A percentile compares a stretch with the other conserved stretches of the same genome.
phyloP scores from a whole-genome alignment of 257 asterid species.

The Salvia rosmarinus region DNA sequence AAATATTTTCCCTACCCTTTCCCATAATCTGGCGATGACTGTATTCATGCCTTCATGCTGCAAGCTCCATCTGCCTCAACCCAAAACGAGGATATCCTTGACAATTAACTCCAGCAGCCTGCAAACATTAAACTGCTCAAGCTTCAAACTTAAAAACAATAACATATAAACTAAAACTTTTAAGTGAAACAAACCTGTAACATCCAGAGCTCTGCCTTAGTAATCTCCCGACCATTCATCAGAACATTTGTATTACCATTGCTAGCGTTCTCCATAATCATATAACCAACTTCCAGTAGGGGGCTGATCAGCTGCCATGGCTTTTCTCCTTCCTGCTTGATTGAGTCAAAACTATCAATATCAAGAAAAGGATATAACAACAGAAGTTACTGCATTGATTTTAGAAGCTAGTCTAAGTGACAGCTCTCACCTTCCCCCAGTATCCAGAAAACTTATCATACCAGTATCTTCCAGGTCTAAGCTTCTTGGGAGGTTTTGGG shows the following conservation, averaged over 20 bases:
- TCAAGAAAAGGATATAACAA: constrained; percentile 1
- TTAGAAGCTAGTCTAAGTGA: background rate
- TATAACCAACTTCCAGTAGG: constrained; percentile 54
- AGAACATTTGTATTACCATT: constrained; percentile 69
- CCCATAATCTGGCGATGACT: constrained; percentile 78
- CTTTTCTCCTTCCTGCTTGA: constrained; percentile 73
- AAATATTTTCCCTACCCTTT: constrained; percentile 49
- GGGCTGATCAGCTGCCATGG: constrained; percentile 81
- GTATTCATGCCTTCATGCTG: constrained; percentile 67
- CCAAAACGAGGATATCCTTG: constrained; percentile 76
- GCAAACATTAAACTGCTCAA: constrained; percentile 38
- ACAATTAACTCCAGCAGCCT: constrained; percentile 65
- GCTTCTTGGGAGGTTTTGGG: constrained; percentile 77
- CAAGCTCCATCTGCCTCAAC: constrained; percentile 65
- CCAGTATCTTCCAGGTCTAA: constrained; percentile 88
- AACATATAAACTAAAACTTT: background rate
- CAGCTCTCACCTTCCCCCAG: constrained; percentile 89
- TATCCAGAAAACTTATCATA: constrained; percentile 79
- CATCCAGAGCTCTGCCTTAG: constrained; percentile 63
- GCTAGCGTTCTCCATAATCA: constrained; percentile 62
- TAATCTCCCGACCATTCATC: constrained; percentile 73
- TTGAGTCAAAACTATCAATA: constrained; percentile 28
- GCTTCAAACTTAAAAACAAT: constrained; percentile 12
- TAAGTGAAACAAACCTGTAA: constrained; percentile 53
- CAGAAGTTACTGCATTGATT: background rate